These are phyloP conservation scores for Yamadazyma jaroonii DNA, from an alignment of 1,139 yeast genomes.

Conservation along the genomic window DNA sequence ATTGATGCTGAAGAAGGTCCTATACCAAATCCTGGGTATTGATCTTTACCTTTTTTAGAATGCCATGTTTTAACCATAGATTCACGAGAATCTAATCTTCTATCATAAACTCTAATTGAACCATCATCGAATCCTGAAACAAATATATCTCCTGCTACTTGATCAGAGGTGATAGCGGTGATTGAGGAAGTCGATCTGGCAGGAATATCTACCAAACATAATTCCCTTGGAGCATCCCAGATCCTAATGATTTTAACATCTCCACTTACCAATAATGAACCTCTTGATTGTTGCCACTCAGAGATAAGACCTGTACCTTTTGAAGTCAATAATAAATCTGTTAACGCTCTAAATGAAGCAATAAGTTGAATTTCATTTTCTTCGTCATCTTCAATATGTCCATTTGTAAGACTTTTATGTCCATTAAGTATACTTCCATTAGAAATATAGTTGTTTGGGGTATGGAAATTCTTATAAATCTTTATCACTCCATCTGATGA, in stretches of 20 bases:
- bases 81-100: conserved; percentile 80
- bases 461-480: conserved; percentile 75
- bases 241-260: conserved; percentile 88
- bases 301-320: conserved; percentile 81
- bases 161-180: conserved; percentile 89
- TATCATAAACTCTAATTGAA: conserved; percentile 82
- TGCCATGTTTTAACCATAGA: conserved; percentile 86
- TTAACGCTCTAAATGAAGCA: conserved; percentile 90
- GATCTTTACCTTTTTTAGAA: conserved; percentile 7
- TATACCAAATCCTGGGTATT: conserved; percentile 11
- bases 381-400: conserved; percentile 19
- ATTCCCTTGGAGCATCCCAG: conserved; percentile 97
- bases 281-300: conserved; percentile 97
- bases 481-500: conserved; percentile 92
- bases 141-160: conserved; percentile 89
- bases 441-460: conserved; percentile 12
- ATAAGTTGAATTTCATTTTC: conserved; percentile 53
- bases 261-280: conserved; percentile 88
- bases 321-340: conserved; percentile 78
- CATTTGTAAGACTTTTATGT: neutral
- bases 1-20: conserved; percentile 38
- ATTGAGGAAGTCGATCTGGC: conserved; percentile 89
- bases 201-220: conserved; percentile 83
- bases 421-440: neutral
- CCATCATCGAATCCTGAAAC: conserved; percentile 96